These are phyloP conservation scores for Geotrichum reessii DNA, from an alignment of 1,139 yeast species.

Conservation along the genomic window DNA sequence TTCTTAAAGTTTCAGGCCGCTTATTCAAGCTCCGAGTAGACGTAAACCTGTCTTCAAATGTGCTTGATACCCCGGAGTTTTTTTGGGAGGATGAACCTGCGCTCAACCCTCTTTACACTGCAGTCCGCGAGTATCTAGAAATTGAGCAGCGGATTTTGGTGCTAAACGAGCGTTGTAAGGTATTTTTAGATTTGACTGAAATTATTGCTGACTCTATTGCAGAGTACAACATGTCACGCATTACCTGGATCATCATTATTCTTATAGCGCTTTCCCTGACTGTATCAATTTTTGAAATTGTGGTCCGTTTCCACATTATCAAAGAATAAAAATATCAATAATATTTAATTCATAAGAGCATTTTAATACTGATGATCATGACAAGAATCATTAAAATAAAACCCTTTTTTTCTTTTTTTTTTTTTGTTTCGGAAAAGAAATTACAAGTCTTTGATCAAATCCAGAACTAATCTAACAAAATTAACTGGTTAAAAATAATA, in stretches of 20 bases:
- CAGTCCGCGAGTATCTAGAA: slow-evolving; percentile 86
- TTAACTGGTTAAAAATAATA: background rate
- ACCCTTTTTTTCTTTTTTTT: too few species aligned
- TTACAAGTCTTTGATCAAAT: too few species aligned
- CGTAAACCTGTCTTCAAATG: slow-evolving; percentile 84
- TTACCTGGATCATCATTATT: slow-evolving; percentile 83
- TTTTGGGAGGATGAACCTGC: slow-evolving; percentile 98
- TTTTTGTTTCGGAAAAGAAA: too few species aligned
- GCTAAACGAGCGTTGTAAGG: slow-evolving; percentile 86
- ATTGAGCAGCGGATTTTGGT: slow-evolving; percentile 93
- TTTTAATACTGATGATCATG: too few species aligned
- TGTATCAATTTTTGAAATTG: slow-evolving; percentile 59
- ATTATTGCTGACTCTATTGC: slow-evolving; percentile 91
- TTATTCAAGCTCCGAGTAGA: slow-evolving; percentile 86
- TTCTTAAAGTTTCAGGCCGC: slow-evolving; percentile 82
- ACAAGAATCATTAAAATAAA: too few species aligned
- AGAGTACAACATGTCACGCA: slow-evolving; percentile 82
- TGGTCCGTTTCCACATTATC: slow-evolving; percentile 51
- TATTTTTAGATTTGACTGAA: slow-evolving; percentile 87
- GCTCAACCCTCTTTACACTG: slow-evolving; percentile 81
- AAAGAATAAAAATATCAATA: slow-evolving; percentile 27
- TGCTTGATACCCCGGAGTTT: slow-evolving; percentile 89
- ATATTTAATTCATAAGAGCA: too few species aligned
- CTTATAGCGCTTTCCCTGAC: slow-evolving; percentile 73
- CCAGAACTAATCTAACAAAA: too few species aligned